Conservation (phyloP, 2,329 filamentous ascomycete genomes). For the Lasiodiplodia gonubiensis region DNA sequence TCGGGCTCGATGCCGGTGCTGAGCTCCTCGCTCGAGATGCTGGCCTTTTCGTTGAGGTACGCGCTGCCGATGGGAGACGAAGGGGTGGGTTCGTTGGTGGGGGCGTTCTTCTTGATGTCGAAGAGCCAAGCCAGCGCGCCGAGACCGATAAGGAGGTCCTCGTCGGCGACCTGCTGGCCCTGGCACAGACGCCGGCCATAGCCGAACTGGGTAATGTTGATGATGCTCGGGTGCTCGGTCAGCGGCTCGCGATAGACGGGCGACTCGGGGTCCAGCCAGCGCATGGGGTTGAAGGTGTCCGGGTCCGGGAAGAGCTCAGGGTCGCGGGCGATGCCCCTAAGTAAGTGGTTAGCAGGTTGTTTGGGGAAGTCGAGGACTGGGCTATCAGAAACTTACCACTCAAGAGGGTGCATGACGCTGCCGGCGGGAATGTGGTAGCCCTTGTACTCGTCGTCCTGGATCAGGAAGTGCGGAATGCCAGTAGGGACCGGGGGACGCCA, state of each 20-base stretch:
- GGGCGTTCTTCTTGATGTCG: constrained; percentile 40
- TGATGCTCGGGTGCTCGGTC: constrained; percentile 58
- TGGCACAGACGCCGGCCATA: constrained; percentile 59
- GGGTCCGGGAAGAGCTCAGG: constrained; percentile 57
- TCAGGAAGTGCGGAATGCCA: constrained; percentile 60
- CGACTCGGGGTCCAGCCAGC: constrained; percentile 59
- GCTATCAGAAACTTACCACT: constrained; percentile 45
- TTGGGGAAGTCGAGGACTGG: background rate
- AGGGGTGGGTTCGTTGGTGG: constrained; percentile 3
- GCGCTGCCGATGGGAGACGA: constrained; percentile 31
- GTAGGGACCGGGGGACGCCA: constrained; percentile 54
- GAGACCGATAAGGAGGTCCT: constrained; percentile 50
- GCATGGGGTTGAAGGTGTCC: constrained; percentile 58
- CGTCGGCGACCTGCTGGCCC: constrained; percentile 50
- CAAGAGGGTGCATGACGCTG: constrained; percentile 51
- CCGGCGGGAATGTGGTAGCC: constrained; percentile 65
- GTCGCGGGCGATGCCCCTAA: constrained; percentile 61
- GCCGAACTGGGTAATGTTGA: constrained; percentile 61
- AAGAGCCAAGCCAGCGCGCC: constrained; percentile 55
- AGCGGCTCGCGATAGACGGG: constrained; percentile 61
- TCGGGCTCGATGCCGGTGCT: constrained; percentile 33
- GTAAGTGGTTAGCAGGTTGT: constrained; percentile 29
- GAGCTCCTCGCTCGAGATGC: constrained; percentile 45
- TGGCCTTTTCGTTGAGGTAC: constrained; percentile 42
- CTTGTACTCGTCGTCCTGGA: constrained; percentile 62